Percentiles rank a stretch among this genome's conserved stretches.
Conservation (phyloP, 371 early-diverging fungal species). For the Coemansia sp. region DNA sequence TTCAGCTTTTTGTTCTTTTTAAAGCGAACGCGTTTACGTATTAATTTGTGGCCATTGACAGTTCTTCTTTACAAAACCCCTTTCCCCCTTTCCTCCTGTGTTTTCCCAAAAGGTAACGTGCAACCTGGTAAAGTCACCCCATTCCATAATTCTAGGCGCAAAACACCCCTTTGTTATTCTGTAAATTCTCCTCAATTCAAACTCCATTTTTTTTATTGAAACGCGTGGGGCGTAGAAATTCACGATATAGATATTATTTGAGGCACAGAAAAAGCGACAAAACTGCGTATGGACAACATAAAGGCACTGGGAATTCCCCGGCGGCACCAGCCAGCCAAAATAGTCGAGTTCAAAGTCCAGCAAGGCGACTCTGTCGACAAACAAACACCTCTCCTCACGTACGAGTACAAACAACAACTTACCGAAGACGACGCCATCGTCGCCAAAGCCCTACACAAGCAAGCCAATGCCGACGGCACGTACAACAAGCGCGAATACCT, state of each 20-base stretch:
- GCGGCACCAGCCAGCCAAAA: slow-evolving; percentile 37
- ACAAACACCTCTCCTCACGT: slow-evolving; percentile 30
- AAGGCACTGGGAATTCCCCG: slow-evolving; percentile 28
- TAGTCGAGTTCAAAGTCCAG: slow-evolving; percentile 31
- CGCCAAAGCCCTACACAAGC: slow-evolving; percentile 23
- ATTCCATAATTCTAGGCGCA: no score
- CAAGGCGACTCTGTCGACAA: slow-evolving; percentile 23
- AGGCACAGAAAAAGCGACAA: no score
- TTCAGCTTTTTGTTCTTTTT: background rate
- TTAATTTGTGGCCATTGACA: no score
- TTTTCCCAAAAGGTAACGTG: background rate
- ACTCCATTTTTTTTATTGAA: no score
- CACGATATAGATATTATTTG: background rate
- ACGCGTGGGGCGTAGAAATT: background rate
- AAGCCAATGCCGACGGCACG: slow-evolving; percentile 20
- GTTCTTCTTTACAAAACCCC: no score
- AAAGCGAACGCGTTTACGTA: no score
- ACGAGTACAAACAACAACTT: slow-evolving; percentile 28
- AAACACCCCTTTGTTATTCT: no score
- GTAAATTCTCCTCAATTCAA: no score
- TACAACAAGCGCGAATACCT: slow-evolving; percentile 35
- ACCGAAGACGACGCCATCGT: slow-evolving; percentile 5
- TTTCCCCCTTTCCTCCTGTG: background rate
- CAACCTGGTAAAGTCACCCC: no score
- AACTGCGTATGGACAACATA: slow-evolving; percentile 18